Percentiles rank a stretch among this genome's conserved stretches.
Evolutionary conservation across 331 rosid species (phyloP).

Genomic region (Rhamnella rubrinervis): DNA sequence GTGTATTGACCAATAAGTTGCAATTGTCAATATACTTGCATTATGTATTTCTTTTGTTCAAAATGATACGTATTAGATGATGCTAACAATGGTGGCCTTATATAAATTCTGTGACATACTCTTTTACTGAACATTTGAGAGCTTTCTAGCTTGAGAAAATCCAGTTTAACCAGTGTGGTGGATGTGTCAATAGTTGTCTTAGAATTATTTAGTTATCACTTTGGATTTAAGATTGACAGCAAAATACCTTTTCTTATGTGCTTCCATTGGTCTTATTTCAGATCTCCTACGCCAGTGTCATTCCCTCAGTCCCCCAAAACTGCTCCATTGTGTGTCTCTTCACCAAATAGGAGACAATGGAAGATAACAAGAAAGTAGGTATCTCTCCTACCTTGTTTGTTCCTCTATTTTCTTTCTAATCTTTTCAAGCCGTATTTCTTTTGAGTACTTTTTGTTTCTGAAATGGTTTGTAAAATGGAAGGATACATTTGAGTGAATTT

Average conservation of each 20-base stretch:
- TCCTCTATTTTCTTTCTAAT: conserved; percentile 1
- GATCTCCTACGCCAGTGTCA: conserved; percentile 34
- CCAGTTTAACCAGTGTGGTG: neutral
- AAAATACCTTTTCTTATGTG: conserved; percentile 10
- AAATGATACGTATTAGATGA: no score
- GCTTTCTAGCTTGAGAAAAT: no score
- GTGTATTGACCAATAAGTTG: no score
- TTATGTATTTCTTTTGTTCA: no score
- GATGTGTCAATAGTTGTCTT: neutral
- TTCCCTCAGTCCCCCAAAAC: conserved; percentile 38
- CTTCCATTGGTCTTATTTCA: conserved; percentile 33
- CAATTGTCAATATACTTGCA: no score
- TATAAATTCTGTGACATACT: no score
- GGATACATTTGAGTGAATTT: neutral
- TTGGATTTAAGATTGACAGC: neutral
- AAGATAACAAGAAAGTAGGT: conserved; percentile 72
- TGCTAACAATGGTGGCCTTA: no score
- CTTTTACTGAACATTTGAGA: no score
- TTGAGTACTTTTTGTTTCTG: neutral
- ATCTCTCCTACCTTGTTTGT: conserved; percentile 24
- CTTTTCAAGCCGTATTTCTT: neutral
- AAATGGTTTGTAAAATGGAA: neutral
- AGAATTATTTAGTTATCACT: neutral
- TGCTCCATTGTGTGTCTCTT: conserved; percentile 35
- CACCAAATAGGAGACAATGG: conserved; percentile 54